A percentile compares a stretch with the other conserved stretches of the same genome.
Conservation (phyloP, 2,329 filamentous ascomycete species). For the Aspergillus sergii region DNA sequence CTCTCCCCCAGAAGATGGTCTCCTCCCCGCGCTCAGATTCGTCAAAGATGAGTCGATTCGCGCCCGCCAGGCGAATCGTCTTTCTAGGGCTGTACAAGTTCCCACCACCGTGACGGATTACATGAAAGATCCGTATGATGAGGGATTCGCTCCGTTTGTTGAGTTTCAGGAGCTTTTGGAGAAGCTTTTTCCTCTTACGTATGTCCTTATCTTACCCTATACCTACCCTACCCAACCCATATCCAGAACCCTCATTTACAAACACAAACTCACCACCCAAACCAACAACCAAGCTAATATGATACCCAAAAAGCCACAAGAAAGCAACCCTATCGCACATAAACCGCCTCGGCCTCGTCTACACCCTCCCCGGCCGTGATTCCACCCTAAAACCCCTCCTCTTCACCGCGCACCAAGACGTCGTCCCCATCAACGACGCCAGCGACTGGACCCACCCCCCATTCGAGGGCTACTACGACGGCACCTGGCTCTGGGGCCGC, state of each 20-base stretch:
- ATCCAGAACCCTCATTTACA: too few species aligned
- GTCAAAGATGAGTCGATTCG: slow-evolving; percentile 32
- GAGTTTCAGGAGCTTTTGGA: slow-evolving; percentile 56
- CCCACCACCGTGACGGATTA: slow-evolving; percentile 48
- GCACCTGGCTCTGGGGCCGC: slow-evolving; percentile 58
- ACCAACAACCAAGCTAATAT: neutral
- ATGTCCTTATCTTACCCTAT: slow-evolving; percentile 10
- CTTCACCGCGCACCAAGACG: slow-evolving; percentile 60
- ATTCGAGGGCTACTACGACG: slow-evolving; percentile 57
- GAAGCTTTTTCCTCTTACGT: slow-evolving; percentile 56
- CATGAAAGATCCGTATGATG: slow-evolving; percentile 54
- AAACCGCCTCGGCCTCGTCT: slow-evolving; percentile 65
- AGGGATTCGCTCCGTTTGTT: slow-evolving; percentile 61
- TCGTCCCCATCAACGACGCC: slow-evolving; percentile 56
- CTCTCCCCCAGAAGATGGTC: slow-evolving; percentile 28
- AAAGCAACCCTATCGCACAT: slow-evolving; percentile 56
- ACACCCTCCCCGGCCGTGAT: slow-evolving; percentile 60
- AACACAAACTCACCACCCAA: neutral
- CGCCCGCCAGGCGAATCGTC: slow-evolving; percentile 49
- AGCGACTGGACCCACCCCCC: slow-evolving; percentile 58
- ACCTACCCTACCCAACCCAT: too few species aligned
- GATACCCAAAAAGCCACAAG: slow-evolving; percentile 34
- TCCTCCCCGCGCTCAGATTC: slow-evolving; percentile 32
- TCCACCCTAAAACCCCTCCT: slow-evolving; percentile 56
- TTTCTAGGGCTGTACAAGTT: slow-evolving; percentile 60